Evolutionary conservation across 78 protist genomes (phyloP).

Genomic region (Capsaspora owczarzaki): DNA sequence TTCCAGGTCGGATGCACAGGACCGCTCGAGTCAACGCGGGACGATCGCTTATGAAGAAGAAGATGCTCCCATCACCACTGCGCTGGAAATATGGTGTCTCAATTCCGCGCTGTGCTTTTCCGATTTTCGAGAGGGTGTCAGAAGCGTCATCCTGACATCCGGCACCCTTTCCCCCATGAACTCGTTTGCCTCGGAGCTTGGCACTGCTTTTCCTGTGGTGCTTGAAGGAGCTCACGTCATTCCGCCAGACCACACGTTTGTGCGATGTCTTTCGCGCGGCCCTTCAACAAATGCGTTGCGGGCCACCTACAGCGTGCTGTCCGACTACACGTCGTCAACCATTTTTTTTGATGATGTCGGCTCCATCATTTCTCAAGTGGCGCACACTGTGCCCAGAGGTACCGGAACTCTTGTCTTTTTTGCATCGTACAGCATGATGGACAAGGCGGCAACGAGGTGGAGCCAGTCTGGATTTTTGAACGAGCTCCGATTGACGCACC

Average conservation of each 20-base stretch:
- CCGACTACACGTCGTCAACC: no score
- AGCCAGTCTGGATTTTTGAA: not conserved
- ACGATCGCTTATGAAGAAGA: no score
- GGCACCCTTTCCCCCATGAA: conserved; percentile 32
- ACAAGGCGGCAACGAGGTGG: conserved; percentile 11
- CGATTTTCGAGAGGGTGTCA: not conserved
- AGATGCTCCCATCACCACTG: no score
- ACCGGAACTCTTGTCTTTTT: conserved; percentile 41
- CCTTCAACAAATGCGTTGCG: not conserved
- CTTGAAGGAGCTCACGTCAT: conserved; percentile 35
- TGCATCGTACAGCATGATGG: conserved; percentile 34
- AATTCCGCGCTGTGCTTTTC: conserved; percentile 2
- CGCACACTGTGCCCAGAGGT: no score
- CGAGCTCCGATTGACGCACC: not conserved
- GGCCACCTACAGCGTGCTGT: no score
- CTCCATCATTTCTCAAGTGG: no score
- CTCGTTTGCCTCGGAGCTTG: conserved; percentile 39
- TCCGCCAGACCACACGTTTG: not conserved
- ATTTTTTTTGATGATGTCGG: no score
- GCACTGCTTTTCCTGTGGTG: conserved; percentile 6
- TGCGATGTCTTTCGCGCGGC: not conserved
- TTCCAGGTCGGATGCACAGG: no score
- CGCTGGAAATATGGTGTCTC: not conserved
- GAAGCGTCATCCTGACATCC: conserved; percentile 7
- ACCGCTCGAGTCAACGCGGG: no score